phyloP scores from a whole-genome alignment of 768 basidiomycete species.

The Chalciporus chontae region DNA sequence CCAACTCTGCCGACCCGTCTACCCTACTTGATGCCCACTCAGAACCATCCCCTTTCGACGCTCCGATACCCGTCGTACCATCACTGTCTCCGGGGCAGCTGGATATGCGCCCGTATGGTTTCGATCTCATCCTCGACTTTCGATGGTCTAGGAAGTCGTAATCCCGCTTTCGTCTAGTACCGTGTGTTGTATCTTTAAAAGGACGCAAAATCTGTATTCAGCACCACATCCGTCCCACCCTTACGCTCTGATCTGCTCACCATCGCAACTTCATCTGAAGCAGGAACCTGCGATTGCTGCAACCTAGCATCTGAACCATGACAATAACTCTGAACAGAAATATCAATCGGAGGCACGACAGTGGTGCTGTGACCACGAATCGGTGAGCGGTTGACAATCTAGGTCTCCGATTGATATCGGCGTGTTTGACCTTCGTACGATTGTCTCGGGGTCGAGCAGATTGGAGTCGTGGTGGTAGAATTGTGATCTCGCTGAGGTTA shows the following conservation, averaged over 20 bases:
- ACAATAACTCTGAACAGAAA: too few species aligned
- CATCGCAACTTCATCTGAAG: background rate
- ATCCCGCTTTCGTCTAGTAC: constrained; percentile 10
- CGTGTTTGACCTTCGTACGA: too few species aligned
- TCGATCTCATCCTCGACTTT: constrained; percentile 72
- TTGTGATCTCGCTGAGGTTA: too few species aligned
- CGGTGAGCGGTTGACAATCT: too few species aligned
- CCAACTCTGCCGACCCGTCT: background rate
- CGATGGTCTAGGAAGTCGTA: constrained; percentile 48
- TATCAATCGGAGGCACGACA: too few species aligned
- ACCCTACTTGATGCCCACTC: constrained; percentile 5
- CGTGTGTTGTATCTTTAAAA: constrained; percentile 19
- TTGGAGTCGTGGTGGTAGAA: too few species aligned
- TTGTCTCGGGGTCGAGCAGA: too few species aligned
- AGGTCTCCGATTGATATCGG: too few species aligned
- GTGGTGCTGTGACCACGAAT: too few species aligned
- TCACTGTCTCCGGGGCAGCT: constrained; percentile 48
- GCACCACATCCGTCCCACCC: background rate
- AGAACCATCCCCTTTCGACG: constrained; percentile 3
- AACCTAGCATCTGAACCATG: too few species aligned
- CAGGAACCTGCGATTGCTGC: background rate
- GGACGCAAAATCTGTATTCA: constrained; percentile 14
- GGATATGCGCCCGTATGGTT: constrained; percentile 69
- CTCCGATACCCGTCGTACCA: constrained; percentile 14
- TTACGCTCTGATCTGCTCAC: too few species aligned